Conservation (phyloP, 257 asterid species). For the Agastache rugosa region DNA sequence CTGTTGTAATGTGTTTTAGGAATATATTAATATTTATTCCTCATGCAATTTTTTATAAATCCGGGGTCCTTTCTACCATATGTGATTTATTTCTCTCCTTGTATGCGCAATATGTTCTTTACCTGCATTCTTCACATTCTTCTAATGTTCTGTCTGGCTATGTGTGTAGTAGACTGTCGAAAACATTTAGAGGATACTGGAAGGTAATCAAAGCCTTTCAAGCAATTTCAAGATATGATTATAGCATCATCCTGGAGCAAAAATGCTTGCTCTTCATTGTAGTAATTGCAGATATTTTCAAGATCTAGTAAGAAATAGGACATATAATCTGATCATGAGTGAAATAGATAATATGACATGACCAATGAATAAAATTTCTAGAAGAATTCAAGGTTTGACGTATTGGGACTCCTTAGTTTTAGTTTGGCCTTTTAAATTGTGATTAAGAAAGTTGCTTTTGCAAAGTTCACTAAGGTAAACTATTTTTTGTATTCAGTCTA, state of each 20-base stretch:
- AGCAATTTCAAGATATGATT: constrained; percentile 2
- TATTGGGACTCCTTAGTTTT: neutral
- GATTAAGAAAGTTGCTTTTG: neutral
- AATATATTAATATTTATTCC: neutral
- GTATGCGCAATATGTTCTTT: neutral
- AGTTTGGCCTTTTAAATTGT: constrained; percentile 15
- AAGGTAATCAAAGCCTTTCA: constrained; percentile 3
- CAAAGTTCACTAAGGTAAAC: neutral
- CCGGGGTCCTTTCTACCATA: neutral
- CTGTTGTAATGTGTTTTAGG: constrained; percentile 4
- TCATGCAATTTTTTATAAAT: neutral
- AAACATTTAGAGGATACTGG: neutral
- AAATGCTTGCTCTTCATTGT: neutral
- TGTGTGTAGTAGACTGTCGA: neutral
- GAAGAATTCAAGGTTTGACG: neutral
- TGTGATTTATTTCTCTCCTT: neutral
- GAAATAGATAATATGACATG: neutral
- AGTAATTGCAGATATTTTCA: neutral
- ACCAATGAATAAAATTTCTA: neutral
- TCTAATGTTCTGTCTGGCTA: neutral
- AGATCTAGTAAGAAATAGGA: constrained; percentile 7
- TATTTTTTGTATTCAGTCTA: constrained; percentile 4
- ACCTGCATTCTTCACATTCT: neutral
- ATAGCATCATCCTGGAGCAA: neutral
- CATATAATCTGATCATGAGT: neutral